These are phyloP conservation scores for Backusella macrospora DNA, from an alignment of 192 early-diverging fungal genomes.

Conservation along the genomic window DNA sequence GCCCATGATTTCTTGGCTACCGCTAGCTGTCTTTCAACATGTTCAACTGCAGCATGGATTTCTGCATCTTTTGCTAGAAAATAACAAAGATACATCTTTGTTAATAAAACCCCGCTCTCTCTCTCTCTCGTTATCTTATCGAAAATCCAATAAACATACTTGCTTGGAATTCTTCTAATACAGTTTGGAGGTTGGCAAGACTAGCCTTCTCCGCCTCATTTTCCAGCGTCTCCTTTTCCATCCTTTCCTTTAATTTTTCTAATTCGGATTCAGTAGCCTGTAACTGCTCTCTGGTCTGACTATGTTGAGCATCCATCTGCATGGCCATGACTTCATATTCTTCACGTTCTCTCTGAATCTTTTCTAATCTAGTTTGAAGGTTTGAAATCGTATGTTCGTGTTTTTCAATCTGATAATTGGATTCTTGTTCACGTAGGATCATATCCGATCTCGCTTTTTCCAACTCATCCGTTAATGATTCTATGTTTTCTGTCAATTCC, in stretches of 20 bases:
- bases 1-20: constrained; percentile 45
- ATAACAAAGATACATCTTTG: not conserved
- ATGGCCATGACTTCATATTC: constrained; percentile 59
- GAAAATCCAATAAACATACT: constrained; percentile 45
- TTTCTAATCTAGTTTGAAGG: constrained; percentile 57
- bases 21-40: constrained; percentile 55
- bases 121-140: not conserved
- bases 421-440: constrained; percentile 62
- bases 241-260: constrained; percentile 49
- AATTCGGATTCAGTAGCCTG: constrained; percentile 41
- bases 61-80: constrained; percentile 54
- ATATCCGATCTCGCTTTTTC: constrained; percentile 61
- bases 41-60: constrained; percentile 57
- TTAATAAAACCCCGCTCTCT: not conserved
- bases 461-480: constrained; percentile 49
- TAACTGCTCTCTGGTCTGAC: constrained; percentile 52
- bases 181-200: constrained; percentile 80
- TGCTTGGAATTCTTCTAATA: constrained; percentile 87
- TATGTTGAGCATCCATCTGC: constrained; percentile 60
- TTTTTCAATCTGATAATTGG: constrained; percentile 58
- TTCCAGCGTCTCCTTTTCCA: constrained; percentile 50
- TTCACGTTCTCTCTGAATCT: constrained; percentile 63
- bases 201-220: constrained; percentile 61
- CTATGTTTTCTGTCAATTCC: constrained; percentile 58
- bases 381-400: constrained; percentile 57